Conservation (phyloP, 148 eudicot species). For the Euryodendron excelsum region DNA sequence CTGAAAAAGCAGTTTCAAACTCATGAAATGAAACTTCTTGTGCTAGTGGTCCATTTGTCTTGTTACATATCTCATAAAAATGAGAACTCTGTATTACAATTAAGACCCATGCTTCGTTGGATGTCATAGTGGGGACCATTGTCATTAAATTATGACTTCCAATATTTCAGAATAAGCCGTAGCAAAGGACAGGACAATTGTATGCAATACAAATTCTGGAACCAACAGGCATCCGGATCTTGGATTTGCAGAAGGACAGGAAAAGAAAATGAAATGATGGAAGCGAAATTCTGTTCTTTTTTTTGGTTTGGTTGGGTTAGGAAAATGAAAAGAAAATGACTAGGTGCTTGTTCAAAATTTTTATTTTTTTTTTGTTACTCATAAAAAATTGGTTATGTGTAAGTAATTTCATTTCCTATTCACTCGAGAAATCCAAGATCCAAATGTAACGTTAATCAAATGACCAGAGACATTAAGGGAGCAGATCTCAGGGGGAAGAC, state of each 20-base stretch:
- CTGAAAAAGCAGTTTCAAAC: not conserved
- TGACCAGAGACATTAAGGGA: not conserved
- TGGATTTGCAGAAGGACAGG: not conserved
- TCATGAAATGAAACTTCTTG: not conserved
- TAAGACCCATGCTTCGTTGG: not conserved
- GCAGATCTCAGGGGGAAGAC: not conserved
- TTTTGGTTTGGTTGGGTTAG: no score
- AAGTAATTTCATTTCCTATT: not conserved
- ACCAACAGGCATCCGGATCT: not conserved
- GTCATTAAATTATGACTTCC: not conserved
- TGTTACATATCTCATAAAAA: not conserved
- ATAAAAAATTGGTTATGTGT: not conserved
- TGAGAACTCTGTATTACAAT: not conserved
- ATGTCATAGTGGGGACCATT: slow-evolving; percentile 2
- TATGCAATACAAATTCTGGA: not conserved
- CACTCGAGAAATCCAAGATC: not conserved
- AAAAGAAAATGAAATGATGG: not conserved
- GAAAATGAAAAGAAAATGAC: no score
- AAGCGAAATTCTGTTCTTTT: no score
- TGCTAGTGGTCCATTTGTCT: not conserved
- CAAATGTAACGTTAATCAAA: not conserved
- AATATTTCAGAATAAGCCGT: not conserved
- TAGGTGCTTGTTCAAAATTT: no score
- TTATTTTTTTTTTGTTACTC: no score
- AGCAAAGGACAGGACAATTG: not conserved